Evolutionary conservation across 208 protist genomes (phyloP).

Genomic region (Porcisia deanei): DNA sequence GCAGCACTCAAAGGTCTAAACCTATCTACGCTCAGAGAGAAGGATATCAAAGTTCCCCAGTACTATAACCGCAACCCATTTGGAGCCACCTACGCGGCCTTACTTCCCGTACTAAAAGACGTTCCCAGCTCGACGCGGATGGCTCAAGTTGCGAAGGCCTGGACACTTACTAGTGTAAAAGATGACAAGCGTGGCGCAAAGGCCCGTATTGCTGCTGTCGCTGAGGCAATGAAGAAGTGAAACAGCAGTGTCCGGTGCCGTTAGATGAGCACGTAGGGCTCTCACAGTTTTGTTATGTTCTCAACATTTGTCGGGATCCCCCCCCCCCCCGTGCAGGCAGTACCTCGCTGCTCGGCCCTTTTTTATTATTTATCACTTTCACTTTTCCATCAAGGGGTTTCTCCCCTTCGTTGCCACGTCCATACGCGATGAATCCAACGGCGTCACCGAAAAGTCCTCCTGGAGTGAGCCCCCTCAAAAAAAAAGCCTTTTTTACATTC

Average conservation of each 20-base stretch:
- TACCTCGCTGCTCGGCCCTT: too few relatives aligned
- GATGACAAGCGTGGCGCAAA: constrained; percentile 33
- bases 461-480: too few relatives aligned
- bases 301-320: too few relatives aligned
- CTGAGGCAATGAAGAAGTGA: constrained; percentile 32
- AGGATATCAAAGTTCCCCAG: constrained; percentile 31
- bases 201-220: constrained; percentile 36
- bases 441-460: too few relatives aligned
- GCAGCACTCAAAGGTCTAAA: neutral
- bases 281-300: neutral
- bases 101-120: constrained; percentile 18
- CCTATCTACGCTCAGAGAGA: neutral
- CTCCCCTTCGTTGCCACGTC: too few relatives aligned
- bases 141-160: constrained; percentile 36
- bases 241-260: neutral
- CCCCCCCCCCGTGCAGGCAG: too few relatives aligned
- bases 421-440: too few relatives aligned
- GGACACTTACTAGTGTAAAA: constrained; percentile 20
- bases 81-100: constrained; percentile 34
- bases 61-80: constrained; percentile 39
- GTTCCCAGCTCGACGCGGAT: constrained; percentile 26
- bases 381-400: too few relatives aligned
- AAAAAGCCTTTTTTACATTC: too few relatives aligned
- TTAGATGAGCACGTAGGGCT: neutral
- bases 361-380: too few relatives aligned